Percentiles rank a stretch among this genome's conserved stretches.
Conservation (phyloP, 768 basidiomycete genomes). For the Naganishia antarctica region DNA sequence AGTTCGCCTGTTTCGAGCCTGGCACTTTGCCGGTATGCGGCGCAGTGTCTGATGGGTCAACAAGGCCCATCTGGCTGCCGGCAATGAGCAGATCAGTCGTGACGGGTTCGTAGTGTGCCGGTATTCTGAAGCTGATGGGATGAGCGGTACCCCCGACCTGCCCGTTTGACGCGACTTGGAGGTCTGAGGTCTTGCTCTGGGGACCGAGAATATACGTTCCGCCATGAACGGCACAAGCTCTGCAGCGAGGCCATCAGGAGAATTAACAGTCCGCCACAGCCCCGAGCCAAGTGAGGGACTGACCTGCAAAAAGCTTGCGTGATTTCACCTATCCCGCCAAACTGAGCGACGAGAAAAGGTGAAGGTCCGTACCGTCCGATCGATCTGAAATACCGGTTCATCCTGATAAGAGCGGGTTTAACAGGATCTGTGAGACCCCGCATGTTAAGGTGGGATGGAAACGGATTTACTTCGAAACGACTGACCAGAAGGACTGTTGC, state of each 20-base stretch:
- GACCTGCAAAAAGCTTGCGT: slow-evolving; percentile 69
- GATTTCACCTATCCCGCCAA: slow-evolving; percentile 87
- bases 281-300: background rate
- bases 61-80: background rate
- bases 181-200: slow-evolving; percentile 29
- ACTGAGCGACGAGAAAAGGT: slow-evolving; percentile 88
- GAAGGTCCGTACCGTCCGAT: slow-evolving; percentile 79
- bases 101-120: slow-evolving; percentile 22
- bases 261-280: slow-evolving; percentile 53
- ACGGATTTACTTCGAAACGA: background rate
- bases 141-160: slow-evolving; percentile 12
- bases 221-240: slow-evolving; percentile 66
- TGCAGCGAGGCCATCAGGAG: background rate
- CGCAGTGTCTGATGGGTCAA: background rate
- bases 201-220: slow-evolving; percentile 53
- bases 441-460: too few species aligned
- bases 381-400: slow-evolving; percentile 69
- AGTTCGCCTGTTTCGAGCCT: slow-evolving; percentile 29
- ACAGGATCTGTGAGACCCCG: slow-evolving; percentile 72
- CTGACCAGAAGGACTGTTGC: slow-evolving; percentile 59
- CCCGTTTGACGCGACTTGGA: slow-evolving; percentile 21
- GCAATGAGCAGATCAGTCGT: background rate
- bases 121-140: slow-evolving; percentile 31
- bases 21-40: background rate
- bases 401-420: slow-evolving; percentile 61